Base-by-base conservation (phyloP, 2,329 filamentous ascomycete species). In the Hymenoscyphus repandus region DNA sequence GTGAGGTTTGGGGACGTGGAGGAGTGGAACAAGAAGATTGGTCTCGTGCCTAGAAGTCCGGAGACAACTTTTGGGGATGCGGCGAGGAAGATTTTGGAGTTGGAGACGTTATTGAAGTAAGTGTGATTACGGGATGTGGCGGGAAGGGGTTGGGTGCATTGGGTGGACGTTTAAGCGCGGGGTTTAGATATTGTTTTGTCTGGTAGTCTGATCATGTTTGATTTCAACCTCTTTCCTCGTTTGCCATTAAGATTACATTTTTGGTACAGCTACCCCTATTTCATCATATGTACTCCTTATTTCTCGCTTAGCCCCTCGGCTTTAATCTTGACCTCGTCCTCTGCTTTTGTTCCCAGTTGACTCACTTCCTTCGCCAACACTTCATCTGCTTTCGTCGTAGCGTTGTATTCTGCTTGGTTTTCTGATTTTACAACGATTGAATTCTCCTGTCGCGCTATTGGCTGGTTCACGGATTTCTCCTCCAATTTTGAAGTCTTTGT, bases 31-130 rank as follows among this genome's bases (percentile, higher is more conserved):
- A 50, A 45, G 47, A 56, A 54, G n/a, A 41, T 61, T 45, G 54
- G 54, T 2, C 17, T 62, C 22, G 42, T 50, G 42, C 46, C 52
- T 13, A 55, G 58, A 34, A 59, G 42, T 36, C 15, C 50, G 27
- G 53, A 58, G 43, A 49, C 57, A 47, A 58, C 61, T 31, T 64
- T 65, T 50, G 61, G 62, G 12, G 55, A 59, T 48, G 45, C 61
- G 32, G 60, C 63, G 15, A 58, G 56, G 45, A 56, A 53, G 47
- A 53, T 66, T 49, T 58, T 64, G 51, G 53, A 55, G 52, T 47
- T 58, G 46, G 57, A 61, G 50, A 58, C 52, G 37, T 15, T 40
- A 6, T 48, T 48, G 32, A n/a, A 30, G 38, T 22, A 15, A 30
- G 34, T 41, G 38, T 27, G 40, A 18, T n/a, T n/a, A n/a, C n/a